Evolutionary conservation across 768 basidiomycete species (phyloP), one percentile per base, ranked within the genome.

Genomic region (Pleurotus giganteus): DNA sequence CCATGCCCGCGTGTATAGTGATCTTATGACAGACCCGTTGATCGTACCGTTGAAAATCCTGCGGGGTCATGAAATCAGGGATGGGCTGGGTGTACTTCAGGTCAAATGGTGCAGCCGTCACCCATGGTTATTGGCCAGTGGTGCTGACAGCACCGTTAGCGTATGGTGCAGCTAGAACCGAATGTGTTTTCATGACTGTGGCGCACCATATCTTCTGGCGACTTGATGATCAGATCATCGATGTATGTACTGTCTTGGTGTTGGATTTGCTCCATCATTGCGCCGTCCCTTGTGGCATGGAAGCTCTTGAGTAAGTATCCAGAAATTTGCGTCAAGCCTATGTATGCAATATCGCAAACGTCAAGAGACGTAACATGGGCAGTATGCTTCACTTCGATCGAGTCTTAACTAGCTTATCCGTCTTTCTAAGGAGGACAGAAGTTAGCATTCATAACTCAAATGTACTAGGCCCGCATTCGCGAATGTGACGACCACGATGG

Each of bases 21-120:
- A 99, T 69, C 80, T 98, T 43, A 89, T 97, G 85, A 95, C 91
- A 42, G 96, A 99, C 71, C 96, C 97, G 28, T 77, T 98, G 56
- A 98, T 99, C 63, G 96, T 99, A 1, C 97, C 97, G 17, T 75
- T 99, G 64, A 98, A 98, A 73, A 96, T 98, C 50, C 78, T 99
- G 43, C 79, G 91, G 29, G 97, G 95, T n/a, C 97, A 98, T 69
- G 75, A 81, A 42, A 73, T 98, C 52, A 81, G 73, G 57, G 92
- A 95, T 27, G 91, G 89, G 1, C 79, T 98, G 21, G 97, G 97
- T 34, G 95, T 98, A 51, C 77, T 98, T 56, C 90, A 94, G 65
- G 75, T 95, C 55, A 85, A 79, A 67, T 99, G 97, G 96, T 89
- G 88, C 57, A 83, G 77, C 62, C 83, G 83, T 59, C 87, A 94